Conservation (phyloP, 2,329 filamentous ascomycete genomes). For the Xylariales sp. region DNA sequence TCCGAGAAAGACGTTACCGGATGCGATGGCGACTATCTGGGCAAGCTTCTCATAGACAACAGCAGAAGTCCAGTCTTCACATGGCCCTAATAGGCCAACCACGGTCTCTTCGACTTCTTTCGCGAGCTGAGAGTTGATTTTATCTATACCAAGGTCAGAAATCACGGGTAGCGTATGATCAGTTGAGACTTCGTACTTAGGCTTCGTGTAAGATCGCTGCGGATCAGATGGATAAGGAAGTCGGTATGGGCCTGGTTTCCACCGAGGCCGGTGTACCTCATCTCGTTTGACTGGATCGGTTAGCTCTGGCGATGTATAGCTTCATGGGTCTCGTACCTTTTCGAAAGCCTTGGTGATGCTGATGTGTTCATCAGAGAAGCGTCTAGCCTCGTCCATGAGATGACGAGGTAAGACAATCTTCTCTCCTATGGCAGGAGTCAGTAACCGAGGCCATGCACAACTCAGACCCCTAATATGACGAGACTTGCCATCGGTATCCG, state of each 20-base stretch:
- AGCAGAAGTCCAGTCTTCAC: slow-evolving; percentile 36
- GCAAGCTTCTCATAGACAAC: slow-evolving; percentile 36
- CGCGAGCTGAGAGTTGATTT: slow-evolving; percentile 32
- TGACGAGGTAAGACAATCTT: slow-evolving; percentile 22
- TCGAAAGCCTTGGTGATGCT: slow-evolving; percentile 15
- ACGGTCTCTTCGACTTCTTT: slow-evolving; percentile 33
- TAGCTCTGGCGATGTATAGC: background rate
- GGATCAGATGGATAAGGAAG: slow-evolving; percentile 18
- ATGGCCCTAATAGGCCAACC: slow-evolving; percentile 28
- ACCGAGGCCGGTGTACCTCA: slow-evolving; percentile 14
- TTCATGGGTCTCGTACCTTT: background rate
- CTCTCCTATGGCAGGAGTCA: slow-evolving; percentile 16
- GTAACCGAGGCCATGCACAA: background rate
- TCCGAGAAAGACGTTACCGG: slow-evolving; percentile 43
- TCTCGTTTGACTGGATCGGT: slow-evolving; percentile 15
- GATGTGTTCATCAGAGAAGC: slow-evolving; percentile 23
- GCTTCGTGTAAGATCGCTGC: slow-evolving; percentile 18
- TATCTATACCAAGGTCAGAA: slow-evolving; percentile 8
- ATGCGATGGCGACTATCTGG: slow-evolving; percentile 41
- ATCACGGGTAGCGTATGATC: background rate
- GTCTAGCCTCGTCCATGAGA: slow-evolving; percentile 24
- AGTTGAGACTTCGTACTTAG: slow-evolving; percentile 17
- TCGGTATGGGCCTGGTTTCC: slow-evolving; percentile 2
- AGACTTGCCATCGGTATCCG: slow-evolving; percentile 17
- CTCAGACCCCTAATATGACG: background rate